A percentile compares a stretch with the other conserved stretches of the same genome.
Conservation (phyloP, 768 basidiomycete species). For the Pleurotus cornucopiae region DNA sequence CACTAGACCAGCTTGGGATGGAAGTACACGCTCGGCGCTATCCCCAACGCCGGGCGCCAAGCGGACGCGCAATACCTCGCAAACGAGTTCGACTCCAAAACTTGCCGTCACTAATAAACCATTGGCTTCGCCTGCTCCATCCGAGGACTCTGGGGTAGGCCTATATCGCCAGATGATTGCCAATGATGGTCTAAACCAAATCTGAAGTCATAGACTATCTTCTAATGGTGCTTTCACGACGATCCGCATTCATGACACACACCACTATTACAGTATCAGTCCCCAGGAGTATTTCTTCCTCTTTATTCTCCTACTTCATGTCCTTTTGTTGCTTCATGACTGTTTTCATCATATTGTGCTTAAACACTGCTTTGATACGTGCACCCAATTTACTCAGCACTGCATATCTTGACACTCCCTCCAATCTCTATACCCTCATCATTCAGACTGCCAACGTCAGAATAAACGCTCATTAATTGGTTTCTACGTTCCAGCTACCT, state of each 20-base stretch:
- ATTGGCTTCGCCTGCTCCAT: conserved; percentile 67
- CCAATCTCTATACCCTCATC: conserved; percentile 6
- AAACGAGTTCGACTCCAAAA: conserved; percentile 51
- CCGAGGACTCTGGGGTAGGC: conserved; percentile 81
- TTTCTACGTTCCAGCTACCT: conserved; percentile 15
- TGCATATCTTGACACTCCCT: conserved; percentile 7
- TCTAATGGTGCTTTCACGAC: conserved; percentile 2
- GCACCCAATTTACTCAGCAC: not conserved
- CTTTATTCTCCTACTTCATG: not conserved
- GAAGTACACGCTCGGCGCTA: conserved; percentile 46
- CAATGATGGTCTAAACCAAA: conserved; percentile 61
- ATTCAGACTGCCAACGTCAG: conserved; percentile 8
- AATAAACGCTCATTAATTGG: conserved; percentile 8
- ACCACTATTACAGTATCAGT: conserved; percentile 11
- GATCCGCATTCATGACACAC: conserved; percentile 13
- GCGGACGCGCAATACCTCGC: conserved; percentile 69
- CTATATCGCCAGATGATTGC: conserved; percentile 79
- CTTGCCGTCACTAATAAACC: conserved; percentile 35
- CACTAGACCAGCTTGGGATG: conserved; percentile 72
- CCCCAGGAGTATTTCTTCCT: not conserved
- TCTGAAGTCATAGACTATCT: conserved; percentile 24
- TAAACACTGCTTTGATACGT: conserved; percentile 3
- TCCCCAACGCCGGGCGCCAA: conserved; percentile 34
- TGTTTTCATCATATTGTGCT: conserved; percentile 1
- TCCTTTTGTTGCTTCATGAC: not conserved